Evolutionary conservation across 2,329 filamentous ascomycete species (phyloP).

Genomic region (Cryphonectria nitschkei): DNA sequence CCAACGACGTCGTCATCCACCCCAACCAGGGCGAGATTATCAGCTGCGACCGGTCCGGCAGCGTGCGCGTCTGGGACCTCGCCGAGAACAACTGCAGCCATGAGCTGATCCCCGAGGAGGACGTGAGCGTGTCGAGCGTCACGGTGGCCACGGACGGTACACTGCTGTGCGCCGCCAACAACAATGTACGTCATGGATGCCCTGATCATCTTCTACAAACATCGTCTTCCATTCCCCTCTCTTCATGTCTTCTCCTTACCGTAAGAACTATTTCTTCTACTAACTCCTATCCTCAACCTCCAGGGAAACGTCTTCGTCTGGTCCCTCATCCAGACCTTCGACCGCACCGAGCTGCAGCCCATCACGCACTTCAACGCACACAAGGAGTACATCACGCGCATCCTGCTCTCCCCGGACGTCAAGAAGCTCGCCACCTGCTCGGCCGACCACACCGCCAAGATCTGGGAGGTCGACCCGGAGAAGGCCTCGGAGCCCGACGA

Average conservation of each 20-base stretch:
- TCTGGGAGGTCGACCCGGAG: conserved; percentile 89
- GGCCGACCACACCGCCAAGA: conserved; percentile 91
- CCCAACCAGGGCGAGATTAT: conserved; percentile 98
- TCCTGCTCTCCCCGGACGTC: conserved; percentile 89
- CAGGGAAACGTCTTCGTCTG: conserved; percentile 97
- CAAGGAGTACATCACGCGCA: conserved; percentile 88
- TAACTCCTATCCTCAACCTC: not conserved
- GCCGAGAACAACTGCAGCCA: conserved; percentile 97
- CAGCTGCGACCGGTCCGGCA: conserved; percentile 90
- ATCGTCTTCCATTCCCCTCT: not conserved
- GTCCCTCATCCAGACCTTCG: conserved; percentile 83
- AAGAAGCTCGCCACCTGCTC: conserved; percentile 93
- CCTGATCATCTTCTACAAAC: not conserved
- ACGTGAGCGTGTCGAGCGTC: conserved; percentile 90
- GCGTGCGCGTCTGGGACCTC: conserved; percentile 93
- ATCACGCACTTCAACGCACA: conserved; percentile 90
- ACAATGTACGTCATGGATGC: conserved; percentile 61
- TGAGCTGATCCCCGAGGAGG: conserved; percentile 93
- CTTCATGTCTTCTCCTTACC: not conserved
- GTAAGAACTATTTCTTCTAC: too few species aligned
- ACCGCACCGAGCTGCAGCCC: conserved; percentile 82
- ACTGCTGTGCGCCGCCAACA: conserved; percentile 91
- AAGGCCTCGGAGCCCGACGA: conserved; percentile 41
- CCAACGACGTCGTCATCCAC: conserved; percentile 99
- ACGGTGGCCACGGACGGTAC: conserved; percentile 95